Base-by-base conservation (phyloP, 805 yeast species). In the Schizosaccharomyces cryophilus region DNA sequence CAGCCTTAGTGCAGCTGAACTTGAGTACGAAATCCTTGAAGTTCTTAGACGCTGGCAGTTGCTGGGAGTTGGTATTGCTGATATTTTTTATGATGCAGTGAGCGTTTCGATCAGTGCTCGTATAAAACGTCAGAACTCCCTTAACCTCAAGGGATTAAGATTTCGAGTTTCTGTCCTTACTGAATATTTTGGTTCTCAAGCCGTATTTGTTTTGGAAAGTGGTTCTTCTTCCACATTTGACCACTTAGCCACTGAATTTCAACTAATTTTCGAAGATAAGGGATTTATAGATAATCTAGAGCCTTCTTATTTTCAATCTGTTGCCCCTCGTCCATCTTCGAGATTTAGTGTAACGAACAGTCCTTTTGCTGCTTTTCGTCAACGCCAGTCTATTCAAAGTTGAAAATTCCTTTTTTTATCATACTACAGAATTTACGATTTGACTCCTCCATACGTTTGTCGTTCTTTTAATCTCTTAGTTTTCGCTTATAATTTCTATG, bases 21-120 rank as follows among this genome's bases (percentile, higher is more conserved):
- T 56, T 38, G 42, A 40, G 7, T 51, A 24, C n/a, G 61, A 59
- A 59, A n/a, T 59, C 5, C 35, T 42, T 15, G 61, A 59, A 21
- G 54, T 59, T 59, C 2, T 59, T 11, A 42, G 61, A 11, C 54
- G 61, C 13, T 59, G 61, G 61, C 47, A 56, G 21, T 26, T 35
- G 13, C 42, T 56, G 1, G 60, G 60, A 17, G 45, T 56, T n/a
- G 60, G 60, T 35, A 56, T 56, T 30, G 42, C 42, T 11, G 47
- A 56, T 9, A 40, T 56, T 35, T 19, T 29, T 7, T 51, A 51
- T 29, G 56, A 51, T 21, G 21, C 56, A 5, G 56, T 51, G 30
- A 51, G 56, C 4, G 35, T 29, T 26, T 51, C 56, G 13, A 51
- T 51, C 2, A 24, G 35, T 51, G 56, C 56, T 29, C 56, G 56